Percentiles rank a stretch among this genome's conserved stretches.
These are phyloP conservation scores for Nemania diffusa DNA, from an alignment of 2,329 filamentous ascomycete species.

Conservation along the genomic window DNA sequence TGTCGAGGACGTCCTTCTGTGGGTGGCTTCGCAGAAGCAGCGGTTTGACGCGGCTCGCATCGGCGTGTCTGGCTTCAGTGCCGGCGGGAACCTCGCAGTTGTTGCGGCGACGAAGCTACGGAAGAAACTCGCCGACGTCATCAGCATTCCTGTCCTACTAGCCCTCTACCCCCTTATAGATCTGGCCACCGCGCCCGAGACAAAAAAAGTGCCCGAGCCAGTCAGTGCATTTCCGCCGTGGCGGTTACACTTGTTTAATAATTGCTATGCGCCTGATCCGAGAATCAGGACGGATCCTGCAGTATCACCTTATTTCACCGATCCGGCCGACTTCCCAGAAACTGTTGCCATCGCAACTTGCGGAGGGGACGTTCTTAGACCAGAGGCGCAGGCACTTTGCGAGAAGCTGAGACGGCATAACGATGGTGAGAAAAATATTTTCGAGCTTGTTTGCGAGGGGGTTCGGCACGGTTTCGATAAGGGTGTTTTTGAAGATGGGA, in stretches of 20 bases:
- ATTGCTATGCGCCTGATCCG: constrained; percentile 36
- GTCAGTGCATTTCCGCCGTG: constrained; percentile 24
- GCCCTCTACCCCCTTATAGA: constrained; percentile 32
- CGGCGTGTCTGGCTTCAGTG: constrained; percentile 10
- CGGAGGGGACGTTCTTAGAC: constrained; percentile 33
- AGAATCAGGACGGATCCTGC: constrained; percentile 27
- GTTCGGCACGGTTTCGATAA: constrained; percentile 19
- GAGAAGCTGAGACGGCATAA: constrained; percentile 1
- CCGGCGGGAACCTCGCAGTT: constrained; percentile 4
- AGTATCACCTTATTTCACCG: constrained; percentile 32
- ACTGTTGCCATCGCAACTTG: constrained; percentile 31
- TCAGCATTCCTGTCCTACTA: constrained; percentile 23
- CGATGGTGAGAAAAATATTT: not conserved
- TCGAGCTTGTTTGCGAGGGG: constrained; percentile 1
- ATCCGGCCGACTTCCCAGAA: constrained; percentile 31
- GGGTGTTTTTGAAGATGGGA: not conserved
- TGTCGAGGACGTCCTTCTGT: constrained; percentile 17
- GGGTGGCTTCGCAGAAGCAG: constrained; percentile 10
- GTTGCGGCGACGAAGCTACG: constrained; percentile 2
- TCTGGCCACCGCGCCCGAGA: constrained; percentile 25
- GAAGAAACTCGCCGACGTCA: not conserved
- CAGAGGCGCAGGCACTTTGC: constrained; percentile 28
- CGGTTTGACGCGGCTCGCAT: not conserved
- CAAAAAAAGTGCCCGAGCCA: constrained; percentile 30
- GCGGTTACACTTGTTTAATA: constrained; percentile 29